Base-by-base conservation (phyloP, 2,329 filamentous ascomycete genomes). In the Scedosporium minutisporum region DNA sequence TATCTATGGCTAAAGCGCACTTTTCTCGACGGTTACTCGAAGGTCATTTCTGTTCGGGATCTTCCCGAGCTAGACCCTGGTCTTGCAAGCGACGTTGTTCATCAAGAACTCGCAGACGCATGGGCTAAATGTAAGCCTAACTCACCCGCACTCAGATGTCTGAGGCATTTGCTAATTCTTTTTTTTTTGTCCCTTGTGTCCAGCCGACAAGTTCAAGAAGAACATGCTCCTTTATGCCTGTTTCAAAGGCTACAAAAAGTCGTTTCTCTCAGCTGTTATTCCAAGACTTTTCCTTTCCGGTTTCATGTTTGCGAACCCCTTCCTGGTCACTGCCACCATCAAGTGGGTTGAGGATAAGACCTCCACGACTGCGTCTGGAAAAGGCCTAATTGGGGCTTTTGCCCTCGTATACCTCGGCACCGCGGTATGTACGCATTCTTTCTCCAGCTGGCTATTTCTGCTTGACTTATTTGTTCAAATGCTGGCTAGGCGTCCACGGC, bases 341-440 rank as follows among this genome's bases (percentile, higher is more conserved):
- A 68, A 79, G 0, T 3, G 23, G 53, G 66, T 3, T 66, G 72
- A 1, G 62, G 67, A 6, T 63, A 65, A 68, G 62, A 27, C 65
- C 33, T 12, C 73, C 66, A 38, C 71, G 69, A 65, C 72, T 64
- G 67, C 65, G 29, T 63, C 69, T 12, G 72, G 75, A 2, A 78
- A 77, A 62, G 77, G 77, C 0, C 70, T 79, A 6, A 76, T 81
- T 7, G 78, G 73, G 1, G 77, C 76, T 3, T 69, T 70, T 0
- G 65, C 73, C 1, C 60, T 78, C 1, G 73, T 78, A 3, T 80
- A 79, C 63, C 27, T 65, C 0, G 73, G 75, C 12, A 75, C 78
- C 25, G 74, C 77, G 1, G 16, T 79, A 21, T 6, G 44, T 48
- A n/a, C 10, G 18, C 18, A 38, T 48, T 2, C 14, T 7, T n/a